These are phyloP conservation scores for Nidula microcarpa DNA, from an alignment of 768 basidiomycete genomes.

Conservation along the genomic window DNA sequence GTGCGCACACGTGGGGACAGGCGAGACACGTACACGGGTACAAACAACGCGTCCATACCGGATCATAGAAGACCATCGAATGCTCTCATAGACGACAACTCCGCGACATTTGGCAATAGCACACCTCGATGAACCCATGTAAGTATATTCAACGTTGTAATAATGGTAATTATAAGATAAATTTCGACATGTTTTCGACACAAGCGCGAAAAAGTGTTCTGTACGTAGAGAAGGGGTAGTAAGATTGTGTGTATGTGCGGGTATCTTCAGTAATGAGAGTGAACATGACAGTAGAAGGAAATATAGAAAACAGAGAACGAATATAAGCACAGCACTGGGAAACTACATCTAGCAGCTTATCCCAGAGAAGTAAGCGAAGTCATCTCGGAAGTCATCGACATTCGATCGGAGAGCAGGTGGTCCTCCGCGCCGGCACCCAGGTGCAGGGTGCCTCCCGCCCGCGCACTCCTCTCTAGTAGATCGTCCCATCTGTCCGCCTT, in stretches of 20 bases:
- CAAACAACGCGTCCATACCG: constrained; percentile 15
- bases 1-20: constrained; percentile 10
- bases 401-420: background rate
- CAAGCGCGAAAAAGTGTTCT: no score
- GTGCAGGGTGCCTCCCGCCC: constrained; percentile 73
- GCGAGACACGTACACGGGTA: constrained; percentile 12
- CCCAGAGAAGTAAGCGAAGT: background rate
- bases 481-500: constrained; percentile 73
- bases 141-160: background rate
- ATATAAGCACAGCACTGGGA: background rate
- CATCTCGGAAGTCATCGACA: background rate
- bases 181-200: no score
- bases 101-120: no score
- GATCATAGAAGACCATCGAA: no score
- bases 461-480: constrained; percentile 59
- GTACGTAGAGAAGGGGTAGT: no score
- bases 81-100: no score
- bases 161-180: background rate
- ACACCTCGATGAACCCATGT: no score
- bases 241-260: background rate
- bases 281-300: background rate
- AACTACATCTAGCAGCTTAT: background rate
- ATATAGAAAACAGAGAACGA: background rate
- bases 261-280: background rate
- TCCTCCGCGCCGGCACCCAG: constrained; percentile 33